phyloP scores from a whole-genome alignment of 2,329 filamentous ascomycete species.

The Hymenoscyphus albidus region DNA sequence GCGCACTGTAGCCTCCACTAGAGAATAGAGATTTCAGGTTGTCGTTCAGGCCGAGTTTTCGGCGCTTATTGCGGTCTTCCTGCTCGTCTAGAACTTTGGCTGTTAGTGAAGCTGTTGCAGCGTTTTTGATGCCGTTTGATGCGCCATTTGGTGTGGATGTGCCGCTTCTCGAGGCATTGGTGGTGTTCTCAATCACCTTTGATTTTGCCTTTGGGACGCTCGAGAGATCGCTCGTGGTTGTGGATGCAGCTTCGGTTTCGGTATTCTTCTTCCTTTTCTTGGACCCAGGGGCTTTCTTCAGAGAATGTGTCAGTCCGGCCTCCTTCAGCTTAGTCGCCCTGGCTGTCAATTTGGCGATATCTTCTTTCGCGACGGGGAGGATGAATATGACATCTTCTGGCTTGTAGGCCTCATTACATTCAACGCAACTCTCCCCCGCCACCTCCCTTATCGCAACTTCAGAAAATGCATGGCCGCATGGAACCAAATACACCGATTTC shows the following conservation, averaged over 20 bases:
- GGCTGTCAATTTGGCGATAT: conserved; percentile 63
- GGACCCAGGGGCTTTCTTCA: conserved; percentile 72
- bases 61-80: conserved; percentile 72
- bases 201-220: conserved; percentile 24
- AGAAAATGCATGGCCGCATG: conserved; percentile 92
- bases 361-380: conserved; percentile 65
- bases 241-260: conserved; percentile 25
- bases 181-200: conserved; percentile 27
- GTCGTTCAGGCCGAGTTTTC: conserved; percentile 60
- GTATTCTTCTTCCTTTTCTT: conserved; percentile 73
- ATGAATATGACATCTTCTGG: conserved; percentile 78
- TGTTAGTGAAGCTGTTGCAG: conserved; percentile 78
- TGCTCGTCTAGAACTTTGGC: conserved; percentile 85
- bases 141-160: conserved; percentile 41
- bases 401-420: conserved; percentile 74
- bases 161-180: conserved; percentile 29
- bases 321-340: conserved; percentile 66
- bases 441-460: conserved; percentile 82
- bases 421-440: conserved; percentile 57
- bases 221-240: conserved; percentile 26
- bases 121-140: conserved; percentile 67
- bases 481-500: conserved; percentile 84
- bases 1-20: conserved; percentile 40
- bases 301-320: conserved; percentile 73
- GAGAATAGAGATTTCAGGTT: conserved; percentile 53